A percentile compares a stretch with the other conserved stretches of the same genome.
These are phyloP conservation scores for Saksenaea vasiformis DNA, from an alignment of 371 early-diverging fungal species.

Conservation along the genomic window DNA sequence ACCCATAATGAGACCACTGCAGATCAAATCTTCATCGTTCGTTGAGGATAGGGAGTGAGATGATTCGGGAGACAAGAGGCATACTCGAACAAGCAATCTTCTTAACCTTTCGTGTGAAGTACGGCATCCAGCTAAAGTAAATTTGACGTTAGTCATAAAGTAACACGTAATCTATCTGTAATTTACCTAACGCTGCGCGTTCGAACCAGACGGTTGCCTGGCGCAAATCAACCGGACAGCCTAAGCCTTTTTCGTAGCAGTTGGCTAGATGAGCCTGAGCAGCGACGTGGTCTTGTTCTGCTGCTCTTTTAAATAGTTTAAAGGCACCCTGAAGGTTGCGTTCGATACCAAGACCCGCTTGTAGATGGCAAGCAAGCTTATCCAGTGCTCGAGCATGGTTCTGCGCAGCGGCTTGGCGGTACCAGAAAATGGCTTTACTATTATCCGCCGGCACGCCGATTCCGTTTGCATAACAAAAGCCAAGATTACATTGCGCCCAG, in stretches of 20 bases:
- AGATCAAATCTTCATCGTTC: constrained; percentile 37
- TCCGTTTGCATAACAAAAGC: constrained; percentile 81
- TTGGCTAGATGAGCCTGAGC: constrained; percentile 70
- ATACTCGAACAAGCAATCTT: constrained; percentile 49
- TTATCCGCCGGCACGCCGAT: constrained; percentile 62
- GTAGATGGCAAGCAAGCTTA: constrained; percentile 78
- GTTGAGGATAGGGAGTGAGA: constrained; percentile 15
- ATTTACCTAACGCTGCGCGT: constrained; percentile 58
- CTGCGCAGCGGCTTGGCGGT: constrained; percentile 64
- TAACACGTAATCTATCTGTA: background rate
- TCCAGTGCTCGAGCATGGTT: constrained; percentile 75
- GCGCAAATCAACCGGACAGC: constrained; percentile 56
- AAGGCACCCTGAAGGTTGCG: constrained; percentile 59
- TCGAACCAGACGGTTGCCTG: constrained; percentile 71
- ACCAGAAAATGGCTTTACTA: constrained; percentile 68
- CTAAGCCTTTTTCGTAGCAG: constrained; percentile 69
- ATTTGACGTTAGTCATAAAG: background rate
- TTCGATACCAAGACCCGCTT: constrained; percentile 70
- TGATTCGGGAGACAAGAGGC: constrained; percentile 38
- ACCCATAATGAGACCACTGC: constrained; percentile 42
- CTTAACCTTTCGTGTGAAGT: constrained; percentile 56
- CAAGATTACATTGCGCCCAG: constrained; percentile 84
- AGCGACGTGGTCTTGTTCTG: constrained; percentile 61
- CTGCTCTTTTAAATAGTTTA: constrained; percentile 59
- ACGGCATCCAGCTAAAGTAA: constrained; percentile 51